Evolutionary conservation across 164 flowering plant species (phyloP).

Genomic region (Berberis thunbergii): DNA sequence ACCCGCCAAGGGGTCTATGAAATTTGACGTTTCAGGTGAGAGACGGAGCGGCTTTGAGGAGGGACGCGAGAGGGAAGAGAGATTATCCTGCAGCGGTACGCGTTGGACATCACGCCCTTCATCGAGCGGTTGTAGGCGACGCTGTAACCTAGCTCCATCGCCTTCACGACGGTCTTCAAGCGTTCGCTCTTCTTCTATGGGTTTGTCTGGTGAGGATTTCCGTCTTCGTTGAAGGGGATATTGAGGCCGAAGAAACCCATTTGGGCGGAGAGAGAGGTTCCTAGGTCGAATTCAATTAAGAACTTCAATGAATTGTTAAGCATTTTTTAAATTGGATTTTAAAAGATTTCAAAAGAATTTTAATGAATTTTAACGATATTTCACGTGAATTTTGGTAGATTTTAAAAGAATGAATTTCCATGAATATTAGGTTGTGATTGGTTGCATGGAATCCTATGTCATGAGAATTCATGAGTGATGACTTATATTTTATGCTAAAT

Average conservation of each 20-base stretch:
- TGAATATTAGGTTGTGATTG: too few species aligned
- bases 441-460: too few species aligned
- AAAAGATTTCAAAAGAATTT: too few species aligned
- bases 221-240: constrained; percentile 18
- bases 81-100: constrained; percentile 57
- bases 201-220: not conserved
- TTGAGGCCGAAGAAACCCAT: constrained; percentile 31
- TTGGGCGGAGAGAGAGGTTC: too few species aligned
- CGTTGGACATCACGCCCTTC: constrained; percentile 69
- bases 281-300: too few species aligned
- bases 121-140: constrained; percentile 79
- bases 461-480: too few species aligned
- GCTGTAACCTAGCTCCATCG: constrained; percentile 79
- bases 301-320: too few species aligned
- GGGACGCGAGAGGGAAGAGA: constrained; percentile 48
- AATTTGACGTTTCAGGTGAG: constrained; percentile 47
- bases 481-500: too few species aligned
- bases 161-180: constrained; percentile 38
- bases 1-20: constrained; percentile 56
- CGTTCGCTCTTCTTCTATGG: constrained; percentile 24
- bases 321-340: too few species aligned
- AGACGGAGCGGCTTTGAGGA: constrained; percentile 41
- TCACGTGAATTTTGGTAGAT: too few species aligned
- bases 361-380: too few species aligned
- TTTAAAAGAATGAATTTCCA: too few species aligned